A percentile compares a stretch with the other conserved stretches of the same genome.
Evolutionary conservation across 441 rosid genomes (phyloP).

Genomic region (Gossypium schwendimanii): DNA sequence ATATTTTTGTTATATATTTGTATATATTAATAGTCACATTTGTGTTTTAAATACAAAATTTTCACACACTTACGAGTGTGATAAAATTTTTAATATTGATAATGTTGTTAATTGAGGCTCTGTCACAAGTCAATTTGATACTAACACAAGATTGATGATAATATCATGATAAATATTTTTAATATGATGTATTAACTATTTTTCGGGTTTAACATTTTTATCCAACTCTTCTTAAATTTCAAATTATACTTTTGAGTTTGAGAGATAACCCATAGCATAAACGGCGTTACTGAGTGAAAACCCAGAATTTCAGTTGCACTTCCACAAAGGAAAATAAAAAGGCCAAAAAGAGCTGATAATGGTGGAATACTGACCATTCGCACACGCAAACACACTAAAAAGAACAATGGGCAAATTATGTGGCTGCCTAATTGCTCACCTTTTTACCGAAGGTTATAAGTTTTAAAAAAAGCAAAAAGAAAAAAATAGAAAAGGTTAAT

Average conservation of each 20-base stretch:
- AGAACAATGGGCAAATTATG: not conserved
- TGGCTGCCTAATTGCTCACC: not conserved
- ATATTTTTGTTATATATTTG: too few species aligned
- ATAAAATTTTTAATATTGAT: too few species aligned
- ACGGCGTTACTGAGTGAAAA: not conserved
- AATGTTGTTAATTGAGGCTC: too few species aligned
- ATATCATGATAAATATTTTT: too few species aligned
- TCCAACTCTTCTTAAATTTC: accelerated
- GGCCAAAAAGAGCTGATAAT: not conserved
- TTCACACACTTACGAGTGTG: accelerated
- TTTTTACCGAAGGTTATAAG: not conserved
- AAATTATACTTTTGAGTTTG: too few species aligned
- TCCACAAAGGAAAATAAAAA: not conserved
- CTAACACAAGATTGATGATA: too few species aligned
- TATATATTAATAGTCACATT: too few species aligned
- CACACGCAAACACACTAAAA: not conserved
- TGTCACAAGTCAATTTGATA: too few species aligned
- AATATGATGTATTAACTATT: too few species aligned
- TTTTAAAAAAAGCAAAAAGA: not conserved
- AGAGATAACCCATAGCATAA: too few species aligned
- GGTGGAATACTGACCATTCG: not conserved
- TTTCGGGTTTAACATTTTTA: too few species aligned
- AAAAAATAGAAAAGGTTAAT: not conserved
- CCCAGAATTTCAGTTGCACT: not conserved
- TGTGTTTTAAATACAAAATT: too few species aligned